A percentile compares a stretch with the other conserved stretches of the same genome.
These are phyloP conservation scores for Onygena corvina DNA, from an alignment of 2,329 filamentous ascomycete species.

Conservation along the genomic window DNA sequence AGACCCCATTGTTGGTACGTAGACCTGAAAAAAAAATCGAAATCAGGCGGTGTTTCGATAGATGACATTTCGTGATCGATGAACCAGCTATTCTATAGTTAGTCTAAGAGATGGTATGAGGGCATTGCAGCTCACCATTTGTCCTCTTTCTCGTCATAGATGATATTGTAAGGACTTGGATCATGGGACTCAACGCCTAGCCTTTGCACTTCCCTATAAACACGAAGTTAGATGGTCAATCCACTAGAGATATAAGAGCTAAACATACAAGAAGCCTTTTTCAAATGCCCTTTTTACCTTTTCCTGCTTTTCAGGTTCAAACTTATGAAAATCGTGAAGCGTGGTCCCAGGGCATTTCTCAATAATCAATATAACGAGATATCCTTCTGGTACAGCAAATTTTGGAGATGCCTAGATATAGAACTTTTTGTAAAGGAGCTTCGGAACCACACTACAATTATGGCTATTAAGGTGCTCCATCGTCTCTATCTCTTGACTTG, in stretches of 20 bases:
- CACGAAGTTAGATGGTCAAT: not conserved
- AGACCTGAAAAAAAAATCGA: not conserved
- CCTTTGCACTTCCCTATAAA: not conserved
- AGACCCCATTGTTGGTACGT: not conserved
- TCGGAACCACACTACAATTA: not conserved
- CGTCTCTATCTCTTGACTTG: not conserved
- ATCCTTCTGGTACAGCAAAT: slow-evolving; percentile 10
- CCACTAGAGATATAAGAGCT: not conserved
- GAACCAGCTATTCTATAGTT: not conserved
- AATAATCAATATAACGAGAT: slow-evolving; percentile 11
- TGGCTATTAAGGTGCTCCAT: not conserved
- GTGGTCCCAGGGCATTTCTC: slow-evolving; percentile 10
- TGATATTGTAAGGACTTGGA: not conserved
- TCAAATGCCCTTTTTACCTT: slow-evolving; percentile 8
- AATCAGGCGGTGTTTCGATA: not conserved
- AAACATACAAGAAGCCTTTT: slow-evolving; percentile 7
- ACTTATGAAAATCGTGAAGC: not conserved
- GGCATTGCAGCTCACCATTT: slow-evolving; percentile 3
- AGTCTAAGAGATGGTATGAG: not conserved
- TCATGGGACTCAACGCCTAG: not conserved
- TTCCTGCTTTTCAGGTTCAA: not conserved
- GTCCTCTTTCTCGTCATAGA: slow-evolving; percentile 9
- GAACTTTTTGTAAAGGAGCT: not conserved
- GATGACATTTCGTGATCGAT: not conserved
- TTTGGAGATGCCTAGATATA: not conserved